Evolutionary conservation across 2,329 filamentous ascomycete genomes (phyloP).

Genomic region (Scedosporium dehoogii): DNA sequence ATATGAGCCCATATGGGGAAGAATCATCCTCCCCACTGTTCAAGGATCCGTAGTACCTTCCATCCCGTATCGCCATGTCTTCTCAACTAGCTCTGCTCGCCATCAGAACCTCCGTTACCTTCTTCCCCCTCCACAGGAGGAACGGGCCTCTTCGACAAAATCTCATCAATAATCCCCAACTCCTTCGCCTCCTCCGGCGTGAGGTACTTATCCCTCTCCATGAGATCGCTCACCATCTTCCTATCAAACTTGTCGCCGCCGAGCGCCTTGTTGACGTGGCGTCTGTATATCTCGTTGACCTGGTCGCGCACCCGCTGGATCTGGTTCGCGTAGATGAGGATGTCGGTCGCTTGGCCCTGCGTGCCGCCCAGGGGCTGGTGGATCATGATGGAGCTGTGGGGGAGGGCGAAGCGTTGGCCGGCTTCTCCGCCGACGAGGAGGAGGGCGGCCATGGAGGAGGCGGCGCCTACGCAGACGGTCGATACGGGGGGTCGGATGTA

Average conservation of each 20-base stretch:
- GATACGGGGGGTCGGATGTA: constrained; percentile 91
- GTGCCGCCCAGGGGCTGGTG: constrained; percentile 83
- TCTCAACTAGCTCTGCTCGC: too few species aligned
- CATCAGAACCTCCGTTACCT: background rate
- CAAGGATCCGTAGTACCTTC: too few species aligned
- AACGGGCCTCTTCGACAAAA: constrained; percentile 52
- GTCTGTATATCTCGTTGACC: constrained; percentile 81
- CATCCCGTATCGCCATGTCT: too few species aligned
- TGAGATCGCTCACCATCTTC: constrained; percentile 74
- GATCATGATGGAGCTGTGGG: constrained; percentile 94
- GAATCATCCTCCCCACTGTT: too few species aligned
- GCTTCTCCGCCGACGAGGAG: constrained; percentile 77
- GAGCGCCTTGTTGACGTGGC: constrained; percentile 71
- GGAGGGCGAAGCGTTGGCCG: constrained; percentile 78
- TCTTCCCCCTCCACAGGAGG: background rate
- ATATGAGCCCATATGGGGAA: too few species aligned
- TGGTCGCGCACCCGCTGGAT: constrained; percentile 79
- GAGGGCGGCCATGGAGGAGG: constrained; percentile 88
- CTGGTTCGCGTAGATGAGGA: constrained; percentile 94
- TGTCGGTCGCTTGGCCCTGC: constrained; percentile 61
- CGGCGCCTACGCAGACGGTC: constrained; percentile 90
- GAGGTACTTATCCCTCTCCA: constrained; percentile 96
- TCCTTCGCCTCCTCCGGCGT: constrained; percentile 80
- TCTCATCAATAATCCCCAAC: constrained; percentile 85
- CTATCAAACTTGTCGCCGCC: constrained; percentile 66